Conservation (phyloP, 768 basidiomycete species). For the Rhodotorula paludigena region DNA sequence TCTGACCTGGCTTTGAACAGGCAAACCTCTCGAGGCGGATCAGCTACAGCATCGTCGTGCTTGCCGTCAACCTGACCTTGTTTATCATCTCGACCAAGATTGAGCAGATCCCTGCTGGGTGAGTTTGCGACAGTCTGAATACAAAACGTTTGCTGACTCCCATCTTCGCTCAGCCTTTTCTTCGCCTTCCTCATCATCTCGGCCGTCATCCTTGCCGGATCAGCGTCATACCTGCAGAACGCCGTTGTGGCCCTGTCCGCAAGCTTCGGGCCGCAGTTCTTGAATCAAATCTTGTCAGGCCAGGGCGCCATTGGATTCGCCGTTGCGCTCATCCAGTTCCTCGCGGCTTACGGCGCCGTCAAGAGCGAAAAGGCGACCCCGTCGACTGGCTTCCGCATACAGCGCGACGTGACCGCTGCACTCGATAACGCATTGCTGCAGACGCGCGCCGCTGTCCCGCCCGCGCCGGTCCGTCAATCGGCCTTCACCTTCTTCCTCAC, state of each 20-base stretch:
- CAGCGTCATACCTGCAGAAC: constrained; percentile 36
- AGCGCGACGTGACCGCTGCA: neutral
- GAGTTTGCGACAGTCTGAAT: neutral
- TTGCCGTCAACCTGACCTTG: constrained; percentile 15
- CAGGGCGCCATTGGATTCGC: constrained; percentile 40
- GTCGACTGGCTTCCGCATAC: neutral
- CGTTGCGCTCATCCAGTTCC: constrained; percentile 40
- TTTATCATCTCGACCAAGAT: constrained; percentile 29
- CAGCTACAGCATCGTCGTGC: constrained; percentile 13
- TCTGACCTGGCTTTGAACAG: too few relatives aligned
- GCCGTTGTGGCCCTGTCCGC: constrained; percentile 35
- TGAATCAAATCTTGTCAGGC: constrained; percentile 40
- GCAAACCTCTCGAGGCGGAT: constrained; percentile 29
- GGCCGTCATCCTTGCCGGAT: constrained; percentile 29
- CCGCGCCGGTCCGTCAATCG: constrained; percentile 29
- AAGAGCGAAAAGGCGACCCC: constrained; percentile 1
- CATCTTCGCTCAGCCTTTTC: constrained; percentile 14
- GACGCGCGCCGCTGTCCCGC: neutral
- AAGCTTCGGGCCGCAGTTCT: constrained; percentile 35
- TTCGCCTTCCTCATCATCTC: constrained; percentile 32
- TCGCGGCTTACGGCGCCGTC: constrained; percentile 33
- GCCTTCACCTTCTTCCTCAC: constrained; percentile 44
- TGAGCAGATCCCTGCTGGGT: constrained; percentile 19
- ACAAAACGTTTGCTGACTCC: rapidly evolving
- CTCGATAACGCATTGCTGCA: neutral